Evolutionary conservation across 495 filamentous ascomycete genomes (phyloP).

Genomic region (Penicillium cataractarum): DNA sequence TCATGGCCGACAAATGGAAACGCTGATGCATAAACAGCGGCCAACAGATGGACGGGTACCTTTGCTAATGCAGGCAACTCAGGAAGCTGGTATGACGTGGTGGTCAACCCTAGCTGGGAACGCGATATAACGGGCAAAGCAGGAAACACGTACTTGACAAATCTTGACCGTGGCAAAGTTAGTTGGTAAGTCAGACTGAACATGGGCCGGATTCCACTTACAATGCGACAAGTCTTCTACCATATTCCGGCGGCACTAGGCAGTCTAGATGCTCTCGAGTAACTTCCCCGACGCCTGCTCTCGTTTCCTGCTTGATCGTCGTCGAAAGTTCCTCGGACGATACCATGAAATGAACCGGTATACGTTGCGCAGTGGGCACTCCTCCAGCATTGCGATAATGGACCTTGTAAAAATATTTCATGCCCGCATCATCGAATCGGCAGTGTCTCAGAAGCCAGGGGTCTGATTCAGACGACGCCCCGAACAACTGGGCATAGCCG

Average conservation of each 20-base stretch:
- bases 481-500: conserved; percentile 39
- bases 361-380: conserved; percentile 36
- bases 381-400: conserved; percentile 44
- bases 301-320: not conserved
- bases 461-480: conserved; percentile 42
- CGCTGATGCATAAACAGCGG: not conserved
- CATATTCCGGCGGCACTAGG: not conserved
- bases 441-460: conserved; percentile 44
- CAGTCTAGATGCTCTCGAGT: not conserved
- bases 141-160: not conserved
- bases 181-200: not conserved
- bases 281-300: not conserved
- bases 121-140: not conserved
- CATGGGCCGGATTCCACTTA: not conserved
- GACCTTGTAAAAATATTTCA: conserved; percentile 38
- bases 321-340: not conserved
- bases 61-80: not conserved
- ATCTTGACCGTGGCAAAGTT: not conserved
- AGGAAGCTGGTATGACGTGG: not conserved
- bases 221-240: not conserved
- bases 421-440: conserved; percentile 40
- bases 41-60: not conserved
- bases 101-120: not conserved
- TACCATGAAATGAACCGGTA: conserved; percentile 15
- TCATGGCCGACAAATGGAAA: conserved; percentile 34